Evolutionary conservation across 495 filamentous ascomycete genomes (phyloP), one percentile per base, ranked within the genome.

Genomic region (Trichoderma orchidacearum): DNA sequence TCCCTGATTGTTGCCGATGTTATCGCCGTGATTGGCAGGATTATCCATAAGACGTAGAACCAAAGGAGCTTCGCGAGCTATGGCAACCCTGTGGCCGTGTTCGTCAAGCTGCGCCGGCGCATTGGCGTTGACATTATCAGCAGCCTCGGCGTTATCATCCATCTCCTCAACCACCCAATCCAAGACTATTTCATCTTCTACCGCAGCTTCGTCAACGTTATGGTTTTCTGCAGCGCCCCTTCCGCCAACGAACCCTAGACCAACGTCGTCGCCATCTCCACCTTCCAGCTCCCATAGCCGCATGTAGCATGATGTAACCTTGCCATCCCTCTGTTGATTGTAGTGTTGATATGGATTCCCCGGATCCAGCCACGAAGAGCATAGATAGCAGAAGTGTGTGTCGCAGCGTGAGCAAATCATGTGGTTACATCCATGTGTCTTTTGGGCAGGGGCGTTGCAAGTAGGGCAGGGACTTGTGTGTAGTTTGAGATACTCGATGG

Each of bases 321-420:
- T 61, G 2, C 81, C 80, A 54, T 58, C 56, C 7, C 72, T 65
- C n/a, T 60, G 58, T 38, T 66, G 61, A 63, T 95, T 96, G 72
- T 89, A 98, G 66, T 98, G 93, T 50, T 73, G 67, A 60, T 96
- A 98, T 2, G 93, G 92, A 59, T 96, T 91, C 17, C 67, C 72
- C 2, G 84, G 78, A 18, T 81, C 72, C n/a, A 98, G 76, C 85
- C 90, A 98, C 12, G 81, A 76, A 0, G 85, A 85, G 67, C 93
- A 98, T 5, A 98, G 83, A 63, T 97, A 98, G 69, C 93, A 98
- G 64, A 96, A 98, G 67, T 97, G 93, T 1, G 89, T 84, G 41
- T 81, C 74, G 72, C 93, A 98, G 56, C 86, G 83, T 68, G 85
- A 89, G 66, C 93, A 98, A 15, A 83, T 85, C 93, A 98, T 98